Evolutionary conservation across 2,329 filamentous ascomycete genomes (phyloP).

Genomic region (Colletotrichum tropicale): DNA sequence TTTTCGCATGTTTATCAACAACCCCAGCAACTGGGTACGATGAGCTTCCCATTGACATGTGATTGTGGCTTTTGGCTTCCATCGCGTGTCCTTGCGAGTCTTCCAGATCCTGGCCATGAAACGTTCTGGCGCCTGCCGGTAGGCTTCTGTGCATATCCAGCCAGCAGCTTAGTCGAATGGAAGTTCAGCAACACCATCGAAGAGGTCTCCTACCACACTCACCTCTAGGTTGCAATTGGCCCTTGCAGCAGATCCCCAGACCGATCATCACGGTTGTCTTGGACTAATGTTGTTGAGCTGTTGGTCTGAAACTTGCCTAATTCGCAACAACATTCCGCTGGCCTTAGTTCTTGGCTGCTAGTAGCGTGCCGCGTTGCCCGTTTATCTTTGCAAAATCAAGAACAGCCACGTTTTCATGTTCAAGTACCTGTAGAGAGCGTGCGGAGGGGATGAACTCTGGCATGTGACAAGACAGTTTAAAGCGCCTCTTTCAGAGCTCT

Average conservation of each 20-base stretch:
- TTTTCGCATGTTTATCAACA: not conserved
- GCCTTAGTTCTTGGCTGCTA: not conserved
- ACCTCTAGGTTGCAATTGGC: not conserved
- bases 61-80: not conserved
- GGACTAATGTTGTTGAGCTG: constrained; percentile 11
- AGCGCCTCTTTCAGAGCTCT: not conserved
- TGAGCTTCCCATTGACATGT: constrained; percentile 5
- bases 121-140: not conserved
- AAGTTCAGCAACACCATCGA: not conserved
- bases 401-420: not conserved
- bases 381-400: not conserved
- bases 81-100: not conserved
- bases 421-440: not conserved
- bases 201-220: not conserved
- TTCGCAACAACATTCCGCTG: not conserved
- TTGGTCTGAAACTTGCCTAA: constrained; percentile 1
- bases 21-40: not conserved
- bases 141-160: not conserved
- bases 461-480: not conserved
- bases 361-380: not conserved
- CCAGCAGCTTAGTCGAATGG: not conserved
- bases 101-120: not conserved
- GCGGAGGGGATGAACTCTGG: not conserved
- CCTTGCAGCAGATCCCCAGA: not conserved
- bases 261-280: not conserved